Evolutionary conservation across 2,329 filamentous ascomycete species (phyloP), one percentile per base, ranked within the genome.

Genomic region (Eurotiales sp.): DNA sequence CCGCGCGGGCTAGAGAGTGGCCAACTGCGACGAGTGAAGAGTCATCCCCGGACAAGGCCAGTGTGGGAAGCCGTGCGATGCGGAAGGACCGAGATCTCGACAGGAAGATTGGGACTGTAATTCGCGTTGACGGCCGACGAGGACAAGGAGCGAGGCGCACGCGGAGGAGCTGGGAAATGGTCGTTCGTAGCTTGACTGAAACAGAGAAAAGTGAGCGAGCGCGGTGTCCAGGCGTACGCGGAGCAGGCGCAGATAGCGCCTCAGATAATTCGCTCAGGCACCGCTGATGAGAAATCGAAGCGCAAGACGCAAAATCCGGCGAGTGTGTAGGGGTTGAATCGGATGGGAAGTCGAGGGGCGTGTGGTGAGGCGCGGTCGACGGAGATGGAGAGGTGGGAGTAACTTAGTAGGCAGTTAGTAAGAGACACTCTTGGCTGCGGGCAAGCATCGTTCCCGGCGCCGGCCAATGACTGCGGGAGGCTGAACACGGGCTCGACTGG

Each of bases 1-100:
- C 67, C 63, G 70, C 65, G 67, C 66, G 65, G 66, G 63, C 66
- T 70, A 70, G 59, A 65, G 63, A 65, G 56, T 60, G 67, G 63
- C 64, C 63, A 68, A 61, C 62, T 63, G 60, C 62, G 61, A 55
- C 58, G 62, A 63, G 64, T 55, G 57, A 61, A 64, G 57, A 65
- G 64, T 70, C 70, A 72, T 72, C 68, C 68, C 70, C 68, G 64
- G 61, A 59, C 57, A 49, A 50, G 57, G 52, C 61, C 56, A 48
- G 23, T 36, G 37, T 22, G 25, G n/a, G 30, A 34, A 30, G 36
- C 25, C 27, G 22, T 17, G n/a, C 21, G 39, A 27, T 32, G 15
- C 34, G n/a, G 39, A 21, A 29, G 40, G 34, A 5, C 8, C n/a
- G 21, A 19, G 19, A 23, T 37, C 23, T 36, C 11, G n/a, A 17